Conservation (phyloP, 1,139 yeast genomes). For the Kodamaea anthophila region DNA sequence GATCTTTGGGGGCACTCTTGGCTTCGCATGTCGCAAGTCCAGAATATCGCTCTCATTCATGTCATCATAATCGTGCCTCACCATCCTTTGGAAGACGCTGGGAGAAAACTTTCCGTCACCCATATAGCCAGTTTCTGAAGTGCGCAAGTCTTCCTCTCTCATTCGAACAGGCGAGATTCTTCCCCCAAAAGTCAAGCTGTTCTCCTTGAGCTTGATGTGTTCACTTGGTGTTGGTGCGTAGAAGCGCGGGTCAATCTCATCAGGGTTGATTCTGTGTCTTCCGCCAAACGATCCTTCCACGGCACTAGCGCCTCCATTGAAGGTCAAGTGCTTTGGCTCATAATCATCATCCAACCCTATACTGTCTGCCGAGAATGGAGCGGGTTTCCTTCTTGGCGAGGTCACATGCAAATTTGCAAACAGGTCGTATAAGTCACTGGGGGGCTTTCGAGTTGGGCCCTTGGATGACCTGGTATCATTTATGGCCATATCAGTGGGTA, state of each 20-base stretch:
- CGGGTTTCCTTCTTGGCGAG: slow-evolving; percentile 1
- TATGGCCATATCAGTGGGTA: slow-evolving; percentile 1
- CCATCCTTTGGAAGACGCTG: slow-evolving; percentile 26
- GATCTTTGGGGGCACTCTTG: slow-evolving; percentile 49
- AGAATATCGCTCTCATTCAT: slow-evolving; percentile 10
- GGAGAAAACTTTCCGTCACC: slow-evolving; percentile 35
- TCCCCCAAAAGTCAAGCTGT: slow-evolving; percentile 3
- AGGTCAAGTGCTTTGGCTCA: slow-evolving; percentile 26
- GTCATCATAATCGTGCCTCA: slow-evolving; percentile 9
- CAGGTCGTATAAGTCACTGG: slow-evolving; percentile 9
- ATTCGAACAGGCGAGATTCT: slow-evolving; percentile 2
- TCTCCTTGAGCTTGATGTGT: slow-evolving; percentile 15
- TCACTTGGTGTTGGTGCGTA: slow-evolving; percentile 46
- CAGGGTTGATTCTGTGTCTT: slow-evolving; percentile 17
- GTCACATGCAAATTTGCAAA: slow-evolving; percentile 10
- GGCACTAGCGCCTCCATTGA: slow-evolving; percentile 8
- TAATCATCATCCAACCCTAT: slow-evolving; percentile 29
- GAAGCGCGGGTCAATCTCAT: slow-evolving; percentile 40
- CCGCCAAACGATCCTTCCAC: slow-evolving; percentile 3
- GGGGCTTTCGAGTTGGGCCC: slow-evolving; percentile 19
- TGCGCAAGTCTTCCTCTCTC: slow-evolving; percentile 13
- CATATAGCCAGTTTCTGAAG: slow-evolving; percentile 18
- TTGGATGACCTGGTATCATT: slow-evolving; percentile 6
- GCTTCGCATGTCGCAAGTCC: slow-evolving; percentile 34
- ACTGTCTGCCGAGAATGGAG: slow-evolving; percentile 43